A percentile compares a stretch with the other conserved stretches of the same genome.
Conservation (phyloP, 2,329 filamentous ascomycete species). For the Pyrenochaeta sp. region DNA sequence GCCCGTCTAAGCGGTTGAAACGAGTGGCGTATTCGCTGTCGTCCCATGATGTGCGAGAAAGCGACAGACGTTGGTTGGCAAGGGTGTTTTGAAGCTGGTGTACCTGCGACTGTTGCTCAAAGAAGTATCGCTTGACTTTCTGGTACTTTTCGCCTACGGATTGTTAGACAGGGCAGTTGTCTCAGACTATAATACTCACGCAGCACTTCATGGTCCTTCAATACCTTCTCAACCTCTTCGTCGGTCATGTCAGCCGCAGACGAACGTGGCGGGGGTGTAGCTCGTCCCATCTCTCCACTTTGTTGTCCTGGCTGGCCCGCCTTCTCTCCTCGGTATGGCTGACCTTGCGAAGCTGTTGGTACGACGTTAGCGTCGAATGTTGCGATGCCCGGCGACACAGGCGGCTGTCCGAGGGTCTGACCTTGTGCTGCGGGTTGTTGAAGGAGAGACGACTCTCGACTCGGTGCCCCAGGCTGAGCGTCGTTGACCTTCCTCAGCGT, state of each 20-base stretch:
- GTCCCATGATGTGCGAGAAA: conserved; percentile 92
- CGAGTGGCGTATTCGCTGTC: conserved; percentile 91
- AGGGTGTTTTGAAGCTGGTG: conserved; percentile 97
- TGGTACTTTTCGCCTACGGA: conserved; percentile 87
- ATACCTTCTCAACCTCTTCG: conserved; percentile 55
- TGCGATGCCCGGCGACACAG: conserved; percentile 48
- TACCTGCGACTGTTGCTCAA: conserved; percentile 88
- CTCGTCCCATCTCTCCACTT: conserved; percentile 46
- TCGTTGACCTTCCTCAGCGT: conserved; percentile 46
- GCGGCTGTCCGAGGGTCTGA: conserved; percentile 46
- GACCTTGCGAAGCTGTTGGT: conserved; percentile 53
- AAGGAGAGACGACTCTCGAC: conserved; percentile 45
- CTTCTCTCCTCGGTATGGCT: conserved; percentile 52
- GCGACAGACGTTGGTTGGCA: conserved; percentile 91
- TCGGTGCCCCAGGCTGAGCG: conserved; percentile 37
- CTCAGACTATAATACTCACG: conserved; percentile 44
- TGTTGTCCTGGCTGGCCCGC: conserved; percentile 33
- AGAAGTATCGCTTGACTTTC: conserved; percentile 97
- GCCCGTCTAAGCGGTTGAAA: conserved; percentile 89
- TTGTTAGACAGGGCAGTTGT: conserved; percentile 5
- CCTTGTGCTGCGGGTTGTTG: conserved; percentile 45
- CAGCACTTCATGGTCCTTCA: conserved; percentile 60
- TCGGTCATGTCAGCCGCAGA: conserved; percentile 54
- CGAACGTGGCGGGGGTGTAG: conserved; percentile 56
- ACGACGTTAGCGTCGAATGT: conserved; percentile 56